Percentiles rank a stretch among this genome's conserved stretches.
phyloP scores from a whole-genome alignment of 257 asterid species.

The Schizonepeta tenuifolia region DNA sequence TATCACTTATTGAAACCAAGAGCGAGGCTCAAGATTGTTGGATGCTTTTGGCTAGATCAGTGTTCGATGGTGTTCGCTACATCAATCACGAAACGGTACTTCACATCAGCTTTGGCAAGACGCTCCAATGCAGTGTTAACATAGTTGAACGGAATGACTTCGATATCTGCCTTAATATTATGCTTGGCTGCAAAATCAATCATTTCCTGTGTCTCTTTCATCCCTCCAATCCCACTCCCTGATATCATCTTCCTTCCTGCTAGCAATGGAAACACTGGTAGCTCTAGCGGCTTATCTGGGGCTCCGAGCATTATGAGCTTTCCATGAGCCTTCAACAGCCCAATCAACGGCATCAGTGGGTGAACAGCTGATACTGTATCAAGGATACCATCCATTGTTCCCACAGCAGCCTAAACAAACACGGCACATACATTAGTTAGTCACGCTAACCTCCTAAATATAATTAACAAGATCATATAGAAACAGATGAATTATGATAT shows the following conservation, averaged over 20 bases:
- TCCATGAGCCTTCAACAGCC: constrained; percentile 42
- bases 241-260: constrained; percentile 41
- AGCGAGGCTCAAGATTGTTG: no score
- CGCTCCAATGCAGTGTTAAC: constrained; percentile 46
- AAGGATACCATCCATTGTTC: constrained; percentile 47
- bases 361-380: constrained; percentile 52
- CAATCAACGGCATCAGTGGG: constrained; percentile 39
- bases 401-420: constrained; percentile 47
- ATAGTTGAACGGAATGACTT: constrained; percentile 40
- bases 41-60: no score
- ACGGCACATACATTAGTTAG: no score
- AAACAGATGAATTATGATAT: not conserved
- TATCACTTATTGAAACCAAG: not conserved
- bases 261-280: constrained; percentile 38
- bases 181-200: constrained; percentile 51
- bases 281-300: constrained; percentile 42
- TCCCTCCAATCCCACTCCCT: constrained; percentile 47
- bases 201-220: constrained; percentile 44
- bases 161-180: constrained; percentile 42
- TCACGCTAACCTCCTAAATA: no score
- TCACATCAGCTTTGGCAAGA: constrained; percentile 39
- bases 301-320: constrained; percentile 53
- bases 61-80: not conserved
- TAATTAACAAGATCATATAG: no score
- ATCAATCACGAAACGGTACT: constrained; percentile 52